Conservation (phyloP, 2,329 filamentous ascomycete species). For the Aureobasidium musti region DNA sequence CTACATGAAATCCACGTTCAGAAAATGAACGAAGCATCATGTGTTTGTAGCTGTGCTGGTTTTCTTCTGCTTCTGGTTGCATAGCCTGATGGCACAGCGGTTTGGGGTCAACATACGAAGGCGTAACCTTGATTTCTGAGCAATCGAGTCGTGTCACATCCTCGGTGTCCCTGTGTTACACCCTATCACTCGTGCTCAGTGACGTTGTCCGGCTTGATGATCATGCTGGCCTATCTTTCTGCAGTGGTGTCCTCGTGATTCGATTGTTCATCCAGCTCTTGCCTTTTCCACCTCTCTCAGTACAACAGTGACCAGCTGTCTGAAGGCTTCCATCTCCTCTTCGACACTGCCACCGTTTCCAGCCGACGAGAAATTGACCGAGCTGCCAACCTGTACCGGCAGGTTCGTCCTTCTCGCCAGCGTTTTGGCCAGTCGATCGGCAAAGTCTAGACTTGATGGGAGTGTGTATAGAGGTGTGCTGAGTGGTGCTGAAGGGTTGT, state of each 20-base stretch:
- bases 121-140: background rate
- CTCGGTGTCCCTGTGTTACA: background rate
- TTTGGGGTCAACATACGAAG: background rate
- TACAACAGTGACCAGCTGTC: conserved; percentile 70
- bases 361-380: conserved; percentile 72
- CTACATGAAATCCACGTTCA: background rate
- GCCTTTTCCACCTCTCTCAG: conserved; percentile 48
- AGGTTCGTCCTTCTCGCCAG: conserved; percentile 70
- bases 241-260: too few relatives aligned
- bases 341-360: conserved; percentile 80
- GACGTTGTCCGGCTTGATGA: background rate
- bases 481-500: conserved; percentile 60
- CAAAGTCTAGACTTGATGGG: conserved; percentile 79
- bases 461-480: conserved; percentile 77
- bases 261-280: background rate
- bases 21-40: background rate
- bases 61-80: background rate
- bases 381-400: conserved; percentile 89
- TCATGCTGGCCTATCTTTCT: background rate
- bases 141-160: background rate
- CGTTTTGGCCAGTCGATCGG: conserved; percentile 79
- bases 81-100: background rate
- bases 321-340: conserved; percentile 91
- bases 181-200: background rate
- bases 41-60: background rate